These are phyloP conservation scores for Penicillium griseofulvum DNA, from an alignment of 2,329 filamentous ascomycete species.

Conservation along the genomic window DNA sequence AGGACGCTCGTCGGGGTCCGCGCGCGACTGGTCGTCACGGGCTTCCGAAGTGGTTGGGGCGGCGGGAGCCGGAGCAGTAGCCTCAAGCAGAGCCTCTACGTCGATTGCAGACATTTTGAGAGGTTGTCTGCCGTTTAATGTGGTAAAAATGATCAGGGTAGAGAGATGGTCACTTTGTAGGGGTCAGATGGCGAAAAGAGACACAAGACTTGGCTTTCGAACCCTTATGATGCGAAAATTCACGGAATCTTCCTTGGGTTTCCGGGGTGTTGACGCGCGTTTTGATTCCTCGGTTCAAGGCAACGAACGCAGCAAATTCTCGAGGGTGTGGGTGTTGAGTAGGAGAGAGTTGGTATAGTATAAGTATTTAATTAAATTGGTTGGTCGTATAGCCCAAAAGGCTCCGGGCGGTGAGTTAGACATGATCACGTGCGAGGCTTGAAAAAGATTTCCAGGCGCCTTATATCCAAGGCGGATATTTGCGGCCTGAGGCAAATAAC, in stretches of 20 bases:
- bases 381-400: too few relatives aligned
- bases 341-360: too few relatives aligned
- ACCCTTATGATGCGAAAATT: constrained; percentile 29
- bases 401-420: too few relatives aligned
- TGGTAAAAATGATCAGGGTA: constrained; percentile 14
- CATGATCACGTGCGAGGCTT: too few relatives aligned
- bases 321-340: too few relatives aligned
- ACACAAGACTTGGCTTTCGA: constrained; percentile 29
- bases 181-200: constrained; percentile 33
- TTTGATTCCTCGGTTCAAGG: neutral
- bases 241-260: neutral
- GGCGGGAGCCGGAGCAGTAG: constrained; percentile 65
- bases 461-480: too few relatives aligned
- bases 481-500: too few relatives aligned
- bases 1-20: constrained; percentile 53
- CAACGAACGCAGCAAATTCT: neutral
- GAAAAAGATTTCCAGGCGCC: too few relatives aligned
- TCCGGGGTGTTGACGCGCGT: neutral
- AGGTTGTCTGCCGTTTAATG: constrained; percentile 16
- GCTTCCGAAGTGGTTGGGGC: constrained; percentile 48
- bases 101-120: constrained; percentile 67
- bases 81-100: constrained; percentile 88
- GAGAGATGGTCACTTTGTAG: constrained; percentile 39
- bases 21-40: constrained; percentile 57
- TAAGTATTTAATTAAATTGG: too few relatives aligned